A percentile compares a stretch with the other conserved stretches of the same genome.
Evolutionary conservation across 75 land plant genomes (phyloP).

Genomic region (Cupressus sempervirens): DNA sequence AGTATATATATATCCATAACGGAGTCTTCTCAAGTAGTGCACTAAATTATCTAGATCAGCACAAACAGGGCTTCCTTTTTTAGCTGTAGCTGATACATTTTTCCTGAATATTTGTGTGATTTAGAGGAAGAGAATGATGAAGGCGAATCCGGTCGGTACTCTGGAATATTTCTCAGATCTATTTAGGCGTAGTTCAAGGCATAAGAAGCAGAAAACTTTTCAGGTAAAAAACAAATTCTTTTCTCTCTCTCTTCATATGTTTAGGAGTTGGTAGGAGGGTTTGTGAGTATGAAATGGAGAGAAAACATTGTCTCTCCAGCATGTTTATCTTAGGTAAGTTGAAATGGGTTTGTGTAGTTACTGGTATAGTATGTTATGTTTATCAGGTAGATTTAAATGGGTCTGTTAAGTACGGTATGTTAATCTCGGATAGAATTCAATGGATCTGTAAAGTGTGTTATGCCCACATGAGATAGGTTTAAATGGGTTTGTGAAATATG

Average conservation of each 20-base stretch:
- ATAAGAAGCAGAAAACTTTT: slow-evolving; percentile 33
- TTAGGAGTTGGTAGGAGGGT: neutral
- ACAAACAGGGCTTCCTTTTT: neutral
- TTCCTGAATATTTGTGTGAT: no score
- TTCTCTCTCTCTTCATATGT: neutral
- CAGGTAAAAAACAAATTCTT: neutral
- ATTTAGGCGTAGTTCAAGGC: slow-evolving; percentile 5
- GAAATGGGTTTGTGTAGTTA: no score
- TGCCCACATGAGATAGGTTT: no score
- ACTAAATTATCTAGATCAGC: neutral
- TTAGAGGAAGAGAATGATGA: neutral
- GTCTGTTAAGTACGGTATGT: no score
- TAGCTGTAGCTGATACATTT: neutral
- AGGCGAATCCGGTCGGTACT: neutral
- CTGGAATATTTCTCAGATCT: slow-evolving; percentile 33
- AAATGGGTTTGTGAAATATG: no score
- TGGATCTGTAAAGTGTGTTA: no score
- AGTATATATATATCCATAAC: neutral
- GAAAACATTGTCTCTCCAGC: no score
- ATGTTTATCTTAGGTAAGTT: no score
- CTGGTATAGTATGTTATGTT: no score
- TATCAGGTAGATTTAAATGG: no score
- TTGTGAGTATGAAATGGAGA: no score
- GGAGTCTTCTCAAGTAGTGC: neutral
- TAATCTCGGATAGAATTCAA: no score